phyloP scores from a whole-genome alignment of 2,329 filamentous ascomycete species.

The Aspergillus niger region DNA sequence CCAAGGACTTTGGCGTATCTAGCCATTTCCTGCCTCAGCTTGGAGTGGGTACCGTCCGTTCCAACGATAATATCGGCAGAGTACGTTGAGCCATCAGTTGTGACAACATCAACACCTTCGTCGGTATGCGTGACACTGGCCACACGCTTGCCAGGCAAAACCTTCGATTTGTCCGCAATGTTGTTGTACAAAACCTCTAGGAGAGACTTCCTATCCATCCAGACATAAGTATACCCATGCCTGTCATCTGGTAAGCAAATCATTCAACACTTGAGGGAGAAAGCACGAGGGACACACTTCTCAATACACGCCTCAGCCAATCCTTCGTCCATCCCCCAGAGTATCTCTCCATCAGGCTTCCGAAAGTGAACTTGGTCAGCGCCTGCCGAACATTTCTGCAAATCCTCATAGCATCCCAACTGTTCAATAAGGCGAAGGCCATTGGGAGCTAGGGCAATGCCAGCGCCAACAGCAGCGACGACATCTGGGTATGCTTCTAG shows the following conservation, averaged over 20 bases:
- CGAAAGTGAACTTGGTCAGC: background rate
- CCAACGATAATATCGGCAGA: conserved; percentile 42
- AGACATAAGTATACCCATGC: conserved; percentile 25
- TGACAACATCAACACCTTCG: conserved; percentile 12
- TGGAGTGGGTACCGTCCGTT: conserved; percentile 47
- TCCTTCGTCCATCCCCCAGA: background rate
- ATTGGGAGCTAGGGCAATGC: conserved; percentile 21
- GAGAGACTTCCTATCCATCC: conserved; percentile 29
- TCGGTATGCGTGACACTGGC: conserved; percentile 6
- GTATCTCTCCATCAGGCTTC: background rate
- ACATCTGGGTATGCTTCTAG: conserved; percentile 23
- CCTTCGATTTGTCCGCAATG: conserved; percentile 25
- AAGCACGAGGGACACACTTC: background rate
- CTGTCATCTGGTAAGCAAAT: conserved; percentile 2
- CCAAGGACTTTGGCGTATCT: conserved; percentile 15
- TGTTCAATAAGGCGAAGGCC: conserved; percentile 22
- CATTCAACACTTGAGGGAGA: too few species aligned
- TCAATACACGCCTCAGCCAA: background rate
- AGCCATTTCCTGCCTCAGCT: conserved; percentile 38
- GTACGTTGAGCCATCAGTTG: conserved; percentile 14
- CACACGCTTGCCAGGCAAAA: conserved; percentile 22
- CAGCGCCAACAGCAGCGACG: conserved; percentile 24
- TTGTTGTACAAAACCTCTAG: conserved; percentile 27
- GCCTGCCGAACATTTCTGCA: background rate
- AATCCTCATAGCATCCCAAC: conserved; percentile 14